phyloP scores from a whole-genome alignment of 176 grass and related monocot genomes.

The Typha latifolia region DNA sequence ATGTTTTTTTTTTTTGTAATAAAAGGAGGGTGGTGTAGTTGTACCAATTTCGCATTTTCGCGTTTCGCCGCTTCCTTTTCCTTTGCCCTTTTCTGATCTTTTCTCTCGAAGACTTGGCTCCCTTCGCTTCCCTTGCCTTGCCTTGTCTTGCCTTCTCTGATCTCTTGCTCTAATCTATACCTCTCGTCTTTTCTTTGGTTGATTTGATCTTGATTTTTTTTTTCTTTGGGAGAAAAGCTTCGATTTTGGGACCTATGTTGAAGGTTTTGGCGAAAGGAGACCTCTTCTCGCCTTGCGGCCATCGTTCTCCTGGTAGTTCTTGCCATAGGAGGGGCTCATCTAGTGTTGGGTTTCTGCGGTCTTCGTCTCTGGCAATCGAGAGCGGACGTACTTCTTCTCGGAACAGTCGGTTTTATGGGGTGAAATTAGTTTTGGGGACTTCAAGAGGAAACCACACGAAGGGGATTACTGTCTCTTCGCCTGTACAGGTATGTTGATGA shows the following conservation, averaged over 20 bases:
- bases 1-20: neutral
- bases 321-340: neutral
- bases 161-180: too few species aligned
- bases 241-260: slow-evolving; percentile 14
- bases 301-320: neutral
- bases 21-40: neutral
- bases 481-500: neutral
- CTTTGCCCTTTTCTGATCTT: neutral
- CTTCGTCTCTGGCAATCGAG: neutral
- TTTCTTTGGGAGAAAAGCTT: neutral
- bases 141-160: too few species aligned
- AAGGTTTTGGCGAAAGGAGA: slow-evolving; percentile 1
- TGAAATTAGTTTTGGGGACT: neutral
- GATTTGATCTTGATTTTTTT: too few species aligned
- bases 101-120: too few species aligned
- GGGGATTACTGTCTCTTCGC: neutral
- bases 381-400: neutral
- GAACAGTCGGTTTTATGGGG: neutral
- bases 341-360: neutral
- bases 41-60: neutral
- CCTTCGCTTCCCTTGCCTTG: too few species aligned
- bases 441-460: neutral
- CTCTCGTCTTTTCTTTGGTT: too few species aligned
- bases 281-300: neutral
- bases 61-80: neutral